These are phyloP conservation scores for Corymbia maculata DNA, from an alignment of 345 rosid genomes.

Conservation along the genomic window DNA sequence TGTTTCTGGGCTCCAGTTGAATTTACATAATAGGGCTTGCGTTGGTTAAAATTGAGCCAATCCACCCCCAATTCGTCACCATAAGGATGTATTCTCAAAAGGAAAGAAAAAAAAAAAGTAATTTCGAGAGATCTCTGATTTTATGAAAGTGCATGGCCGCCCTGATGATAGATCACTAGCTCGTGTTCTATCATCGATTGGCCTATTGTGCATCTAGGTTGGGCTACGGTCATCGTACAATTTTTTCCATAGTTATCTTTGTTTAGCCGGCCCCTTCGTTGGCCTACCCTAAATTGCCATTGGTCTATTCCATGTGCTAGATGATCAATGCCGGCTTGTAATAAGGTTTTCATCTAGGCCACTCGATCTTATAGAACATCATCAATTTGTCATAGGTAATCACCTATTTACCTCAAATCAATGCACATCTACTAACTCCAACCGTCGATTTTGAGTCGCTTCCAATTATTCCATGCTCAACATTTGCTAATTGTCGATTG, in stretches of 20 bases:
- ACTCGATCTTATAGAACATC: not conserved
- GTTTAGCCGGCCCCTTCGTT: not conserved
- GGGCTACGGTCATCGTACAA: not conserved
- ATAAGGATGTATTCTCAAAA: not conserved
- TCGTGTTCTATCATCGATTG: not conserved
- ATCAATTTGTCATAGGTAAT: not conserved
- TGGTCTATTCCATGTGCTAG: not conserved
- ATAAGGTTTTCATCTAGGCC: not conserved
- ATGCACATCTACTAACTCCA: fast-evolving
- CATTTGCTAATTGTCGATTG: not conserved
- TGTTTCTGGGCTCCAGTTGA: not conserved
- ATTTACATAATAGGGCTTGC: not conserved
- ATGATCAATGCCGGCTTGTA: fast-evolving
- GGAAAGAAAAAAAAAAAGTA: not conserved
- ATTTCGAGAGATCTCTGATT: not conserved
- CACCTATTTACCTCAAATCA: not conserved
- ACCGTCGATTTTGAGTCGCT: not conserved
- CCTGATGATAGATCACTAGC: not conserved
- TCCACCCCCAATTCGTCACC: not conserved
- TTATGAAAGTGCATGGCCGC: fast-evolving
- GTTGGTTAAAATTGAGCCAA: not conserved
- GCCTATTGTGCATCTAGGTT: not conserved
- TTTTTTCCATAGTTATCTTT: not conserved
- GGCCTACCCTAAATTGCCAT: not conserved
- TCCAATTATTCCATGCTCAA: not conserved